Percentiles rank a stretch among this genome's conserved stretches.
phyloP scores from a whole-genome alignment of 306 rosid genomes.

The Mimosa bimucronata region DNA sequence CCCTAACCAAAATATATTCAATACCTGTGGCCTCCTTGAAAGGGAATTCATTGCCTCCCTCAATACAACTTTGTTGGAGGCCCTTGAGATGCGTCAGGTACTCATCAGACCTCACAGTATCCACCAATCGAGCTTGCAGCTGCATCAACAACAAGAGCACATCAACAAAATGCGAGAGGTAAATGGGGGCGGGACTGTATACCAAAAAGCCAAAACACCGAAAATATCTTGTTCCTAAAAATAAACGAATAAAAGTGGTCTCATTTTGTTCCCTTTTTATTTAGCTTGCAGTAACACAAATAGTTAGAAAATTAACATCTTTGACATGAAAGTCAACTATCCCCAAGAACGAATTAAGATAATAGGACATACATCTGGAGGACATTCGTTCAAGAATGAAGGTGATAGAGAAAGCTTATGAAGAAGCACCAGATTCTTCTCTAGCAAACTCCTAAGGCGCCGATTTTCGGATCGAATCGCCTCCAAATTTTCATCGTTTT shows the following conservation, averaged over 20 bases:
- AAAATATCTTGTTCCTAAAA: not conserved
- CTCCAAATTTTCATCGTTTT: conserved; percentile 52
- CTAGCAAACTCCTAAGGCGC: conserved; percentile 69
- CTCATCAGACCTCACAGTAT: conserved; percentile 71
- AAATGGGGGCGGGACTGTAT: not conserved
- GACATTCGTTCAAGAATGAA: conserved; percentile 63
- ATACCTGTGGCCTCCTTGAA: conserved; percentile 85
- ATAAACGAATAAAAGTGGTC: not conserved
- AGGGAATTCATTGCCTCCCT: conserved; percentile 72
- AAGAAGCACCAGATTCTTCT: conserved; percentile 74
- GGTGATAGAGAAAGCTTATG: conserved; percentile 71
- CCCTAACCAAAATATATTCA: not conserved
- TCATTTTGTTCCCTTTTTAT: not conserved
- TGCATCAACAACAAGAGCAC: conserved; percentile 36
- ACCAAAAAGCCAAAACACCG: not conserved
- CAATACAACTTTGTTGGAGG: conserved; percentile 54
- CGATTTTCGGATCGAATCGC: conserved; percentile 76
- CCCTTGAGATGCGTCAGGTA: conserved; percentile 64
- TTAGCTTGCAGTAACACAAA: not conserved
- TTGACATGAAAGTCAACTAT: not conserved
- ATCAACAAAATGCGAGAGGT: conserved; percentile 1
- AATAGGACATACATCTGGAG: conserved; percentile 64
- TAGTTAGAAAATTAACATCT: not conserved
- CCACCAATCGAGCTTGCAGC: conserved; percentile 73
- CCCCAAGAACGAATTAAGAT: not conserved